Base-by-base conservation (phyloP, 78 protist genomes). In the Andalucia godoyi region DNA sequence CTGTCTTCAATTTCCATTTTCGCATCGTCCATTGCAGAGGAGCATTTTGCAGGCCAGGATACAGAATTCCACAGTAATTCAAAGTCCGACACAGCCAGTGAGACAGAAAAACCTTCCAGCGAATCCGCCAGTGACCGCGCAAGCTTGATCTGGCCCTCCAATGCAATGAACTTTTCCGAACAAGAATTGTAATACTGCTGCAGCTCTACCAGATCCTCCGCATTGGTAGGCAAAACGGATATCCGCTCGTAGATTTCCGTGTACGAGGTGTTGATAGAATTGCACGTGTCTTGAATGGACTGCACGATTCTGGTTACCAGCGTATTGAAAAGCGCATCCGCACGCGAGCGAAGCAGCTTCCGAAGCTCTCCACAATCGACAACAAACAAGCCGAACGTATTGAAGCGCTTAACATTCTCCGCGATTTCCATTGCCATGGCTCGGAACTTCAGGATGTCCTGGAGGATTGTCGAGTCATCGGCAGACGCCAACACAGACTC, bases 151-250 rank as follows among this genome's bases (percentile, higher is more conserved):
- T 42, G 10, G 25, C 13, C 47, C 47, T 42, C 13, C 47, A 13
- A 42, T 10, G 47, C 47, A 13, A 42, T 42, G 47, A 42, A 42
- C 47, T 42, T 42, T 42, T 42, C n/a, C n/a, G n/a, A n/a, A n/a
- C n/a, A n/a, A 13, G 4, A 3, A 42, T 57, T 47, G 41, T 15
- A 15, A 3, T 37, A 60, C 23, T 40, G 23, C 36, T 67, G 50
- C 32, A 68, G 29, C 42, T 37, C 9, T 15, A 32, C 42, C 8
- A 68, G 64, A 34, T 46, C 74, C 47, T 68, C 74, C 23, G 74
- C 59, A 2, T 47, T 68, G 23, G n/a, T 27, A 9, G 57, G 57
- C 47, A 12, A 33, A 30, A 27, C 7, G 4, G 17, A 15, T 15
- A 68, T 12, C 34, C 2, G 5, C 23, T 2, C 17, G 74, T 32